Conservation (phyloP, 495 filamentous ascomycete species). For the Aspergillus sclerotiicarbonarius region DNA sequence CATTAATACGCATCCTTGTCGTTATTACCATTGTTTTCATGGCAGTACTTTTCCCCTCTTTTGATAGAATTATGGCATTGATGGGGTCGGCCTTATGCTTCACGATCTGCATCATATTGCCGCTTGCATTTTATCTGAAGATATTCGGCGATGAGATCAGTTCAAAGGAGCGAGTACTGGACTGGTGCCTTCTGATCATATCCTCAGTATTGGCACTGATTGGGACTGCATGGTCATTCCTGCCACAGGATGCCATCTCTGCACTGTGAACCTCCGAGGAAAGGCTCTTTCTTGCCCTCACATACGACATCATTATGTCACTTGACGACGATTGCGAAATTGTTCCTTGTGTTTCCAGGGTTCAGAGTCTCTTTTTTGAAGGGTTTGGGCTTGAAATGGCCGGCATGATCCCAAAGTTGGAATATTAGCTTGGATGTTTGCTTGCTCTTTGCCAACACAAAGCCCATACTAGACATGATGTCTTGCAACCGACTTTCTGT, state of each 20-base stretch:
- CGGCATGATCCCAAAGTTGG: constrained; percentile 69
- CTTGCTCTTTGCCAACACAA: constrained; percentile 61
- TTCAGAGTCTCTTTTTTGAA: constrained; percentile 74
- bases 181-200: constrained; percentile 67
- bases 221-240: constrained; percentile 83
- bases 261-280: constrained; percentile 14
- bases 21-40: constrained; percentile 62
- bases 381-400: constrained; percentile 26
- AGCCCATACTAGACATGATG: constrained; percentile 80
- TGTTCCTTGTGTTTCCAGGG: constrained; percentile 73
- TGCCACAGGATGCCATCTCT: constrained; percentile 64
- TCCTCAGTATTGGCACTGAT: constrained; percentile 67
- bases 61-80: constrained; percentile 93
- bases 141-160: constrained; percentile 81
- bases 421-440: constrained; percentile 81
- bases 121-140: constrained; percentile 86
- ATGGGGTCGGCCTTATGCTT: constrained; percentile 91
- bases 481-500: constrained; percentile 65
- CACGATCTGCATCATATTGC: constrained; percentile 88
- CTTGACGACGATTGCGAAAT: constrained; percentile 75
- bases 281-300: neutral
- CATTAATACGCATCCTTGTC: constrained; percentile 57
- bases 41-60: constrained; percentile 79
- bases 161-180: constrained; percentile 59
- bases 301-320: constrained; percentile 14